phyloP scores from a whole-genome alignment of 2,329 filamentous ascomycete species.

The Clathrospora elynae region DNA sequence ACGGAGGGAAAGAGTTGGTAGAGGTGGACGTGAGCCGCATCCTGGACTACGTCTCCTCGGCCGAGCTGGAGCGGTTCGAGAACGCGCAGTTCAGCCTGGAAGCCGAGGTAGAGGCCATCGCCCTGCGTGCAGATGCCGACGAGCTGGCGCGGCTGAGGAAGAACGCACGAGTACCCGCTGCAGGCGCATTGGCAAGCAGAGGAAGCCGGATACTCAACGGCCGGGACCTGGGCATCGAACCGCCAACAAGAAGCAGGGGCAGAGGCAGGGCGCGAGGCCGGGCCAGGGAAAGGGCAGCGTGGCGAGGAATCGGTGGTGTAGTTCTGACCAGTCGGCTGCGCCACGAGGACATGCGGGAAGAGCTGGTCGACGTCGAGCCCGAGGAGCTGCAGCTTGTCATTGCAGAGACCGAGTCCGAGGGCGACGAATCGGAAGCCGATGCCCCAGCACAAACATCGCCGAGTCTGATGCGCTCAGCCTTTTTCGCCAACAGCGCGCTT shows the following conservation, averaged over 20 bases:
- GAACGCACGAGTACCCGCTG: constrained; percentile 27
- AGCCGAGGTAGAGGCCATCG: constrained; percentile 33
- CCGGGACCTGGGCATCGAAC: constrained; percentile 11
- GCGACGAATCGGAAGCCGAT: constrained; percentile 12
- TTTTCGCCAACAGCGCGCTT: constrained; percentile 42
- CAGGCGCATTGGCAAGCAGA: constrained; percentile 9
- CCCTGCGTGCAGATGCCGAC: constrained; percentile 26
- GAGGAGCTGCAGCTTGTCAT: constrained; percentile 13
- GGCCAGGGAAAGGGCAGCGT: constrained; percentile 25
- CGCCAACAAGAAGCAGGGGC: constrained; percentile 12
- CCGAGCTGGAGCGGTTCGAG: constrained; percentile 42
- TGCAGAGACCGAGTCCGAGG: constrained; percentile 20
- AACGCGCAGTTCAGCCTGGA: constrained; percentile 39
- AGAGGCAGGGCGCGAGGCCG: constrained; percentile 16
- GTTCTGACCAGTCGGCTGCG: constrained; percentile 1
- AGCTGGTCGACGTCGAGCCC: constrained; percentile 3
- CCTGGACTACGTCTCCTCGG: constrained; percentile 34
- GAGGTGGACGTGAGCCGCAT: constrained; percentile 39
- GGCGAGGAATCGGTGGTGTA: constrained; percentile 11
- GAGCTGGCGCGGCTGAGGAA: constrained; percentile 28
- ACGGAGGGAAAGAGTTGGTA: constrained; percentile 16
- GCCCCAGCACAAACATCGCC: constrained; percentile 23
- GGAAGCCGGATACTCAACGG: constrained; percentile 20
- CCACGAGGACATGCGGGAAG: constrained; percentile 5
- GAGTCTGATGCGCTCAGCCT: constrained; percentile 32